Percentiles rank a stretch among this genome's conserved stretches.
Conservation (phyloP, 2,329 filamentous ascomycete species). For the Cladosporium halotolerans region DNA sequence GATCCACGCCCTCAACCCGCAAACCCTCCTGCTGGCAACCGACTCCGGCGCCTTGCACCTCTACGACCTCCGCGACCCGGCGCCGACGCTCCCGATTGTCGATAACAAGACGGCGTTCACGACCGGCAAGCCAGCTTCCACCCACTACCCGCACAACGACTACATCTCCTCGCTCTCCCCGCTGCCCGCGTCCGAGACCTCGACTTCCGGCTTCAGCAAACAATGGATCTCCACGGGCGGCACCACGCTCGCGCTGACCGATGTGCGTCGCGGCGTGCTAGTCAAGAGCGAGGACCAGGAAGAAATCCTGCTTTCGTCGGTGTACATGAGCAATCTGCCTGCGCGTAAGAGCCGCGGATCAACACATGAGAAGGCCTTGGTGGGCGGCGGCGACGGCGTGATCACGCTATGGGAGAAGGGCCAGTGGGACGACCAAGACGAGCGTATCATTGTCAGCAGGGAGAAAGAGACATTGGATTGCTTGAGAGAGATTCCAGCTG, state of each 20-base stretch:
- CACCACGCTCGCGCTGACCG: slow-evolving; percentile 83
- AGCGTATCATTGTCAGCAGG: slow-evolving; percentile 70
- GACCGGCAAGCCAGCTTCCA: slow-evolving; percentile 62
- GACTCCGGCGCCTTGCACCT: slow-evolving; percentile 87
- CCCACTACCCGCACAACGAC: slow-evolving; percentile 82
- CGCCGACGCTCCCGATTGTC: slow-evolving; percentile 37
- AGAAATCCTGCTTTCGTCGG: slow-evolving; percentile 79
- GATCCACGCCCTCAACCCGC: slow-evolving; percentile 76
- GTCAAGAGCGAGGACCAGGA: slow-evolving; percentile 91
- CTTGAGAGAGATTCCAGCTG: slow-evolving; percentile 65
- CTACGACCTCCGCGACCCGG: slow-evolving; percentile 64
- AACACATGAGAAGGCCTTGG: slow-evolving; percentile 69
- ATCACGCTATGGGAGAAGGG: slow-evolving; percentile 92
- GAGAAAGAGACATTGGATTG: slow-evolving; percentile 68
- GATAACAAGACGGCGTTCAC: slow-evolving; percentile 39
- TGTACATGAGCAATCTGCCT: slow-evolving; percentile 70
- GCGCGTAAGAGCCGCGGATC: slow-evolving; percentile 55
- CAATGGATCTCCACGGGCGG: slow-evolving; percentile 94
- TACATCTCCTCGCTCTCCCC: slow-evolving; percentile 85
- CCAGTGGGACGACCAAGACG: slow-evolving; percentile 91
- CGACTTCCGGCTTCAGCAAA: slow-evolving; percentile 83
- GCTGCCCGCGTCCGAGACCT: slow-evolving; percentile 70
- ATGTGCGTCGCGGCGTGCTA: slow-evolving; percentile 77
- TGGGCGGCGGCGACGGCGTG: slow-evolving; percentile 72
- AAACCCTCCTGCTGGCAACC: slow-evolving; percentile 80